Base-by-base conservation (phyloP, 2,329 filamentous ascomycete genomes). In the Pseudogymnoascus sp. region DNA sequence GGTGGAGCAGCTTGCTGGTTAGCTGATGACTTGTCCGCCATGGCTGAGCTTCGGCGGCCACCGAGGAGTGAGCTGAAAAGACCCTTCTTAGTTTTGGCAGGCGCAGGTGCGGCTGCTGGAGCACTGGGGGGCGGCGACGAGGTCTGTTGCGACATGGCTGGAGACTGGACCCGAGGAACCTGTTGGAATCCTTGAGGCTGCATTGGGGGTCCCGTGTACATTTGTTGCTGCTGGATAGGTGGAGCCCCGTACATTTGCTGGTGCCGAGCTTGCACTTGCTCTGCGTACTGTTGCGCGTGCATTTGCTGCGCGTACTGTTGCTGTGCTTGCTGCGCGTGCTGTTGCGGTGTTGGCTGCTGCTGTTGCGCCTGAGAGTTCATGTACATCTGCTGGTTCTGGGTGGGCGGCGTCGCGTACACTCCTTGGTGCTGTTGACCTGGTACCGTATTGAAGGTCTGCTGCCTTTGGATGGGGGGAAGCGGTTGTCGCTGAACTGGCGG, bases 261-360 rank as follows among this genome's bases (percentile, higher is more conserved):
- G 11, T 60, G 62, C 35, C 67, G 65, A 2, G 23, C 23, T 12
- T 49, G 14, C 6, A 29, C 21, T 19, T 49, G 43, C 14, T n/a
- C 21, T 29, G 23, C 23, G 19, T 37, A 38, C 16, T 65, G 67
- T 14, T 39, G n/a, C 6, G 37, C 37, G n/a, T 65, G 63, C 21
- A 62, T 26, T 52, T 67, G 62, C 35, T 67, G 65, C 3, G 23
- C 23, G 21, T 49, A 29, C 2, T 49, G 43, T 19, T 49, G 43
- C 14, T 26, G 43, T 29, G 23, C 23, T 23, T 39, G 37, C 37
- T 39, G n/a, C 6, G 37, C 37, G 37, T 66, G 63, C 26, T 66
- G 65, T 29, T 61, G 65, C 60, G 63, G 63, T 43, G 61, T 63
- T 39, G 61, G 60, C 19, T 60, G 49, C 52, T 66, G 65, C 52